A percentile compares a stretch with the other conserved stretches of the same genome.
Conservation (phyloP, 2,329 filamentous ascomycete species). For the Pestalotiopsis sp. region DNA sequence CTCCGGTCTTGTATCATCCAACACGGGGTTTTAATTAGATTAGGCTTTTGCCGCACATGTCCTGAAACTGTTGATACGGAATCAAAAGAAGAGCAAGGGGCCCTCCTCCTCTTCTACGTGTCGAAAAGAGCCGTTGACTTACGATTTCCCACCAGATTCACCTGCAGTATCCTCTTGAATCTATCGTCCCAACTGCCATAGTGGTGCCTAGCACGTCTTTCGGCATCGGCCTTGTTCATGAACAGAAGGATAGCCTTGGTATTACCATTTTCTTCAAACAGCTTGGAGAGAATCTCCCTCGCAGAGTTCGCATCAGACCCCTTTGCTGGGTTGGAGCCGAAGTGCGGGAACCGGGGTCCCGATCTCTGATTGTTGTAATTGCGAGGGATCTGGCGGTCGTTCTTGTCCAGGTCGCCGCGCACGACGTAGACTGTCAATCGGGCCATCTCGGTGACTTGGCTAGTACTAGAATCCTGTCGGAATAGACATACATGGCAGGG, state of each 20-base stretch:
- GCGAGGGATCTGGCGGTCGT: no score
- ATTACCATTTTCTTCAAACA: neutral
- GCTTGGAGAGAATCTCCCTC: neutral
- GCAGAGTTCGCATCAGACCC: no score
- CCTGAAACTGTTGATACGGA: neutral
- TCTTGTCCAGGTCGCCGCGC: no score
- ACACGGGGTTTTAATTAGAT: neutral
- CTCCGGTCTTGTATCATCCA: neutral
- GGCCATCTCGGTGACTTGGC: no score
- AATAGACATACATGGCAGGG: neutral
- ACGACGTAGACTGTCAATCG: no score
- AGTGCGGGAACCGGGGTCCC: no score
- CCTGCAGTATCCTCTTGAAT: neutral
- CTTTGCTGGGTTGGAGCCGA: no score
- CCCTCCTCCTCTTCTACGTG: no score
- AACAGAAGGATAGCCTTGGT: neutral
- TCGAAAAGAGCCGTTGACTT: neutral
- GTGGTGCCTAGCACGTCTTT: neutral
- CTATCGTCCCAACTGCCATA: neutral
- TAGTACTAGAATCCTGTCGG: no score
- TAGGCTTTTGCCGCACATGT: neutral
- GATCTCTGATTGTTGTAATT: no score
- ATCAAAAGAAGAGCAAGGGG: no score
- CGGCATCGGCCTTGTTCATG: neutral
- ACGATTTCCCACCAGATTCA: neutral